phyloP scores from a whole-genome alignment of 768 basidiomycete species.

The Mrakia gelida region DNA sequence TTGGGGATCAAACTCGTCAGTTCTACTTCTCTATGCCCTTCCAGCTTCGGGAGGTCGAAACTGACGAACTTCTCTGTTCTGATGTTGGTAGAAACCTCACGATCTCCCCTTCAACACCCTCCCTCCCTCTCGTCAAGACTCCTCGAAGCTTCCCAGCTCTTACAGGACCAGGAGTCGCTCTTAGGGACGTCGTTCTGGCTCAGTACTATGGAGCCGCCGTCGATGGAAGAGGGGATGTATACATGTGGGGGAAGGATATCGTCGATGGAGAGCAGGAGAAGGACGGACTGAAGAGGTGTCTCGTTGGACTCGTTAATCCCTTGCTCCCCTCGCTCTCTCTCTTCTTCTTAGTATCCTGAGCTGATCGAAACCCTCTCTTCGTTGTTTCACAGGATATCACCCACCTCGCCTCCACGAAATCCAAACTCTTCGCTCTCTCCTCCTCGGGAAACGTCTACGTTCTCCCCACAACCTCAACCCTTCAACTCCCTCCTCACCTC shows the following conservation, averaged over 20 bases:
- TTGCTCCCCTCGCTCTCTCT: not conserved
- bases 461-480: conserved; percentile 20
- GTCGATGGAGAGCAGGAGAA: conserved; percentile 19
- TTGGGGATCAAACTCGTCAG: conserved; percentile 17
- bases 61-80: not conserved
- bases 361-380: not conserved
- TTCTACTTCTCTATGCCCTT: not conserved
- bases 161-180: conserved; percentile 26
- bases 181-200: conserved; percentile 20
- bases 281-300: conserved; percentile 24
- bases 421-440: conserved; percentile 31
- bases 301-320: conserved; percentile 20
- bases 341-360: not conserved
- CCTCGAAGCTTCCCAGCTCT: conserved; percentile 18
- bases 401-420: conserved; percentile 15
- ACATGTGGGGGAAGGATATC: conserved; percentile 30
- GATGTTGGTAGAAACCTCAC: not conserved
- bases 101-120: not conserved
- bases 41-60: not conserved
- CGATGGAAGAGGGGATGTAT: conserved; percentile 29
- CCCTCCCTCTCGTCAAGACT: conserved; percentile 13
- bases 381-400: conserved; percentile 17
- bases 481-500: not conserved
- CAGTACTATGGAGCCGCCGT: conserved; percentile 27
- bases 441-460: conserved; percentile 22